Conservation (phyloP, 2,329 filamentous ascomycete genomes). For the Botrytis hyacinthi region DNA sequence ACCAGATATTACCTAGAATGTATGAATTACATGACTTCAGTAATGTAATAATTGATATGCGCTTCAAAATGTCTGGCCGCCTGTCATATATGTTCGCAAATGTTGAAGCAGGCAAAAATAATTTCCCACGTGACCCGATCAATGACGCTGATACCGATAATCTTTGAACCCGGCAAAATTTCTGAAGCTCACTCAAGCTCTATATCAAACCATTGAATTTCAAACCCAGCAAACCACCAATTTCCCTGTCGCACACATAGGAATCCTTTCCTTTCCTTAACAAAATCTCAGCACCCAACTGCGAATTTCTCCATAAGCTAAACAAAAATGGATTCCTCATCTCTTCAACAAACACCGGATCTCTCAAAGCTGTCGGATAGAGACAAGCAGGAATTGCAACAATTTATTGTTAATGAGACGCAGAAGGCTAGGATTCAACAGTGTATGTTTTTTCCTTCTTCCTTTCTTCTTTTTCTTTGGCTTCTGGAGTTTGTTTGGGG, state of each 20-base stretch:
- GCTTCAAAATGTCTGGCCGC: neutral
- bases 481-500: neutral
- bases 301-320: slow-evolving; percentile 39
- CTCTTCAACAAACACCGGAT: slow-evolving; percentile 45
- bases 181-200: slow-evolving; percentile 1
- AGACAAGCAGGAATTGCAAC: slow-evolving; percentile 84
- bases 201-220: neutral
- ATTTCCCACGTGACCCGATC: neutral
- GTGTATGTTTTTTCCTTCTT: slow-evolving; percentile 41
- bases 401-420: slow-evolving; percentile 79
- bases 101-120: too few relatives aligned
- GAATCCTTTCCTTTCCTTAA: neutral
- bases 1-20: neutral
- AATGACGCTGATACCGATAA: slow-evolving; percentile 8
- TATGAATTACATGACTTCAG: neutral
- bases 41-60: neutral
- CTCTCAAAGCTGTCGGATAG: slow-evolving; percentile 72
- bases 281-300: neutral
- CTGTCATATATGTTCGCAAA: neutral
- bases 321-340: slow-evolving; percentile 33
- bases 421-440: slow-evolving; percentile 71
- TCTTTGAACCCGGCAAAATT: slow-evolving; percentile 2
- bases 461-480: neutral
- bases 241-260: neutral
- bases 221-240: neutral